Percentiles rank a stretch among this genome's conserved stretches.
phyloP scores from a whole-genome alignment of 2,329 filamentous ascomycete genomes.

The Phialophora chinensis region DNA sequence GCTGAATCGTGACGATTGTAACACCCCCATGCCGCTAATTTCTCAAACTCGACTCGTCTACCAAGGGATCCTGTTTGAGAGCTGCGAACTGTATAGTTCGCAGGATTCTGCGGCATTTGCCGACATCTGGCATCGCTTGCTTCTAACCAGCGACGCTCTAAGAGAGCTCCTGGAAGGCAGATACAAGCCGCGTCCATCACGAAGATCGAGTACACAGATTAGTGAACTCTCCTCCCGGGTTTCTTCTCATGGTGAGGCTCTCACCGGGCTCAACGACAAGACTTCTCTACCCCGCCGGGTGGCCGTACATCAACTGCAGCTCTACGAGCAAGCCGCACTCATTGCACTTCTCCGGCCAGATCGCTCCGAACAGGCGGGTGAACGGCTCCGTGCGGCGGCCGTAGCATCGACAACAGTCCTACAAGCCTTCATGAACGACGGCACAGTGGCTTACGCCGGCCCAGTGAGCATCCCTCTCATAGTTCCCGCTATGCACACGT shows the following conservation, averaged over 20 bases:
- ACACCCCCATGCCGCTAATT: background rate
- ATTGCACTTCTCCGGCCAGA: background rate
- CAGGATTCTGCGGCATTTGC: background rate
- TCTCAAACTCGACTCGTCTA: background rate
- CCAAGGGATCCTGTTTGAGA: background rate
- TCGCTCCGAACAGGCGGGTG: background rate
- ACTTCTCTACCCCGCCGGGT: background rate
- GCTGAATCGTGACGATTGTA: background rate
- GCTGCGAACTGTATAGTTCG: background rate
- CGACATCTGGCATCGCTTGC: background rate
- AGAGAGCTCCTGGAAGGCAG: background rate
- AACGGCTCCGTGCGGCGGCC: background rate
- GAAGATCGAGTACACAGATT: background rate
- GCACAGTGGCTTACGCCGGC: background rate
- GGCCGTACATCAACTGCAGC: background rate
- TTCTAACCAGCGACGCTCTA: background rate
- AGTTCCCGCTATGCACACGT: background rate
- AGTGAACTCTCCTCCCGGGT: background rate
- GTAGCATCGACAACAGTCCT: background rate
- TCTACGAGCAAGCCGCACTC: background rate
- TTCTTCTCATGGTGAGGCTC: background rate
- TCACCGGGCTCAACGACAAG: background rate
- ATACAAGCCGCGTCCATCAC: no score
- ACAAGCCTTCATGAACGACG: background rate
- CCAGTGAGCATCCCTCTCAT: conserved; percentile 1